These are phyloP conservation scores for Leavenworthia alabamica DNA, from an alignment of 345 rosid species.

Conservation along the genomic window DNA sequence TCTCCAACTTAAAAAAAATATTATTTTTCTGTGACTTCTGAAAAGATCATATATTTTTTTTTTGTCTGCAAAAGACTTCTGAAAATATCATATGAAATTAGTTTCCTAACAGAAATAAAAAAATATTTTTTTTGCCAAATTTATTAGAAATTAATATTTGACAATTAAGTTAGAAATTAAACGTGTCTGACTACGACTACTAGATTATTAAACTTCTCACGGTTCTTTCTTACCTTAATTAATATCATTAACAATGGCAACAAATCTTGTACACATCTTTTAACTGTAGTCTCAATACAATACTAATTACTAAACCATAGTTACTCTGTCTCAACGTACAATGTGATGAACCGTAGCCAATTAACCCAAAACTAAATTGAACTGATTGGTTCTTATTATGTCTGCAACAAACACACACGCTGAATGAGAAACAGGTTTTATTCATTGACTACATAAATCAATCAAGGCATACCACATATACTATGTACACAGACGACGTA, in stretches of 20 bases:
- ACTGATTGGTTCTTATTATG: neutral
- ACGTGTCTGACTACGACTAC: neutral
- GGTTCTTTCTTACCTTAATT: no score
- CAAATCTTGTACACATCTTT: neutral
- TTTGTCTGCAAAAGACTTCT: neutral
- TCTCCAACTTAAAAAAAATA: no score
- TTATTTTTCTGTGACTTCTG: neutral
- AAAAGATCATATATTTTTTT: no score
- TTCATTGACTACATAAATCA: slow-evolving; percentile 7
- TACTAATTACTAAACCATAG: slow-evolving; percentile 5
- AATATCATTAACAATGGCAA: neutral
- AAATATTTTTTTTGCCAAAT: no score
- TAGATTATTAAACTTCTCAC: no score
- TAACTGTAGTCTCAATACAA: neutral
- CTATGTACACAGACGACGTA: slow-evolving; percentile 2
- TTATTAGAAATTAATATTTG: no score
- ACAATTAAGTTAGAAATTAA: neutral
- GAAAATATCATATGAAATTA: no score
- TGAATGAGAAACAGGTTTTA: slow-evolving; percentile 7
- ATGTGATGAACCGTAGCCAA: neutral
- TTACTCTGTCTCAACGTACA: neutral
- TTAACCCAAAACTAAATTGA: neutral
- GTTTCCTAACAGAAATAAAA: neutral
- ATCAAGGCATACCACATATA: neutral
- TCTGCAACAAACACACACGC: neutral